Base-by-base conservation (phyloP, 306 rosid species). In the Fragaria ananassa region DNA sequence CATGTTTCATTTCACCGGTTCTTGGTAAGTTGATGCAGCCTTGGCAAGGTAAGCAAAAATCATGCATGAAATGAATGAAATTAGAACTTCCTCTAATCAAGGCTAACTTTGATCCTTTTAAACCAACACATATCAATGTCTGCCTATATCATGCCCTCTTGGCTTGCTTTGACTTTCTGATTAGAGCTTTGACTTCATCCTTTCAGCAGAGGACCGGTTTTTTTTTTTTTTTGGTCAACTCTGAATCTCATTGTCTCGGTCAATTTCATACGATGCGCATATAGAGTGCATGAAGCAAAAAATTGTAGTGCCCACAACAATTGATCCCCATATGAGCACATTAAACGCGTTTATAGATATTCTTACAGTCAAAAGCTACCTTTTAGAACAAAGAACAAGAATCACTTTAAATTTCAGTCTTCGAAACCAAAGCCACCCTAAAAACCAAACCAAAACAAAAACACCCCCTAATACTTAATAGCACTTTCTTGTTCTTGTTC, bases 1-100 rank as follows among this genome's bases (percentile, higher is more conserved):
- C 47, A 89, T 88, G 98, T 93, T 91, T 86, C 91, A 91, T 82
- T 93, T 93, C 81, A 93, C 93, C 8, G 97, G 98, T 76, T 88
- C 90, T 41, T 90, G 90, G 91, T 88, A 85, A 87, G 85, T 86
- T 49, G 98, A 93, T 74, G 96, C 90, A 74, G 87, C 96, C 57
- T 86, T 93, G 85, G 98, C 98, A 41, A 91, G 96, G 98, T 93
- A 75, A 84, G 74, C 61, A 50, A 78, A 15, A 31, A 31, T 31
- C 35, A 31, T 31, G 35, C 4, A 31, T 31, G 35, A 31, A 31
- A 31, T 31, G 35, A 31, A 31, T 31, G 35, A 31, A 31, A 31
- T 31, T 31, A 31, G 35, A 31, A 31, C 35, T 31, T 31, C 35
- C 35, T 31, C 35, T 31, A 31, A 31, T 31, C 35, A 31, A 31